Conservation (phyloP, 768 basidiomycete species). For the Russula abietina region DNA sequence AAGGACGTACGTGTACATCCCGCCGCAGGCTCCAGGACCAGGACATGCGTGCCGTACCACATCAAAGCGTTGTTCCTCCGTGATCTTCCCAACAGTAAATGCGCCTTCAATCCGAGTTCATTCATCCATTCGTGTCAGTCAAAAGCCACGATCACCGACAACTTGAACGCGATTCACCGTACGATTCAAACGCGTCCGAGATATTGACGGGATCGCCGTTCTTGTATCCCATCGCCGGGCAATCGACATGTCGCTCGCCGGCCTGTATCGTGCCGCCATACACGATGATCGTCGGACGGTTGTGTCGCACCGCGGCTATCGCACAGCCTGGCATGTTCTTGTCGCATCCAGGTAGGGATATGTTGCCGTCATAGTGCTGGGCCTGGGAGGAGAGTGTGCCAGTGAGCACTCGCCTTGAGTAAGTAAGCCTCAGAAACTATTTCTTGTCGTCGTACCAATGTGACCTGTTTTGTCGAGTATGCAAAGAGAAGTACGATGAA, state of each 20-base stretch:
- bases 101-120: slow-evolving; percentile 52
- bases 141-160: background rate
- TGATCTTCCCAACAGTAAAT: slow-evolving; percentile 68
- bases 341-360: slow-evolving; percentile 82
- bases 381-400: slow-evolving; percentile 43
- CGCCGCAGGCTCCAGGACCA: slow-evolving; percentile 78
- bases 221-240: slow-evolving; percentile 68
- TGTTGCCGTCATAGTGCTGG: slow-evolving; percentile 85
- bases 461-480: slow-evolving; percentile 37
- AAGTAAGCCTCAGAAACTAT: background rate
- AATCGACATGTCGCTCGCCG: slow-evolving; percentile 71
- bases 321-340: slow-evolving; percentile 92
- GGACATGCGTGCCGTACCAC: slow-evolving; percentile 84
- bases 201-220: slow-evolving; percentile 83
- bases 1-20: slow-evolving; percentile 69
- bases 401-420: background rate
- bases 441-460: slow-evolving; percentile 38
- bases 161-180: slow-evolving; percentile 44
- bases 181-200: slow-evolving; percentile 80
- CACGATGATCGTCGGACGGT: slow-evolving; percentile 81
- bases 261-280: slow-evolving; percentile 81
- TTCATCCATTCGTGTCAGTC: background rate
- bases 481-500: background rate
- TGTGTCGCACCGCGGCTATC: slow-evolving; percentile 81
- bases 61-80: slow-evolving; percentile 74